Base-by-base conservation (phyloP, 2,329 filamentous ascomycete species). In the Ophiosphaerella korrae region DNA sequence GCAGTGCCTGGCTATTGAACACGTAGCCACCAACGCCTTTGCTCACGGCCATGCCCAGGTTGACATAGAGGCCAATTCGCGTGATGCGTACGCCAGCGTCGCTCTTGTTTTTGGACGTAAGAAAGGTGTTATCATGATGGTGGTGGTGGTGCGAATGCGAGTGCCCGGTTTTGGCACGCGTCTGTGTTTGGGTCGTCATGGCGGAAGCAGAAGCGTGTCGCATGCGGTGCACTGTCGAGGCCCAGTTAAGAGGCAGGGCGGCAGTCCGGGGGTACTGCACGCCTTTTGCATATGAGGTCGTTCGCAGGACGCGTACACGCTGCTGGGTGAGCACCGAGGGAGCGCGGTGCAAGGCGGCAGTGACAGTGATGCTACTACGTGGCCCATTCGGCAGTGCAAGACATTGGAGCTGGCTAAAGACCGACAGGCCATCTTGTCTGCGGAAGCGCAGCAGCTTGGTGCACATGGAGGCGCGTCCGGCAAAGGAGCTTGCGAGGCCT, bases 41-140 rank as follows among this genome's bases (percentile, higher is more conserved):
- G 60, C 86, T 89, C 64, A 97, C 80, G 42, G 93, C 94, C 92
- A 99, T 97, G 69, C 87, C 87, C 45, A 97, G 80, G 74, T 99
- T 99, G 63, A 92, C 90, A 68, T 88, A 89, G 39, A 96, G 82
- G 23, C 91, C 91, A 64, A 97, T 88, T 58, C 91, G 83, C 45
- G 94, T 99, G 69, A 97, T 97, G 66, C 92, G 88, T 64, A 96
- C 95, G 60, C 91, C 91, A 42, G 94, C 92, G 75, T 99, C 94
- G 61, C 89, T 88, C 76, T 91, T 94, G 77, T 96, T 90, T 57
- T 81, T 82, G 6, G 89, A 93, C 3, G 86, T 88, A 42, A 96
- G 81, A 71, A 91, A 94, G 36, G 86, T 84, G 75, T 90, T 94
- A 75, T 96, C 91, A 73, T 94, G 89, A 70, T 92, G 87, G 67